phyloP scores from a whole-genome alignment of 495 filamentous ascomycete species.

The Aeminium ludgeri region DNA sequence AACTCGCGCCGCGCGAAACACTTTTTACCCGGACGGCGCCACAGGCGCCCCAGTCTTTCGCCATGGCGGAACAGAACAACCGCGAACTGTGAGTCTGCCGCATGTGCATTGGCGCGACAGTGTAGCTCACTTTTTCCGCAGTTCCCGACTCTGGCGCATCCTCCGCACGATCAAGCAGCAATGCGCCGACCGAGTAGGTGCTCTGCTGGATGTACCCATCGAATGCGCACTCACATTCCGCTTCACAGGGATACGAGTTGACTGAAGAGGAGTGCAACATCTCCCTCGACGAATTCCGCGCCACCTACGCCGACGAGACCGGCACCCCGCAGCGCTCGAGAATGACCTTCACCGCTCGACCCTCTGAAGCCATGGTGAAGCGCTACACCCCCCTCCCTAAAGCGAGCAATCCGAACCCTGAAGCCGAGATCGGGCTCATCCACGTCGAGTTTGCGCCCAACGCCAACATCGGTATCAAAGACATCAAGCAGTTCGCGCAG shows the following conservation, averaged over 20 bases:
- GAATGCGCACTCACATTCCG: slow-evolving; percentile 11
- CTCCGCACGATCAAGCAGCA: slow-evolving; percentile 23
- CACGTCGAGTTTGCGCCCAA: slow-evolving; percentile 85
- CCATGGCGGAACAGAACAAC: slow-evolving; percentile 7
- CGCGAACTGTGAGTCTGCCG: slow-evolving; percentile 5
- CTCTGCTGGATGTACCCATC: not conserved
- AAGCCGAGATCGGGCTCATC: slow-evolving; percentile 65
- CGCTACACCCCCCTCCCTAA: slow-evolving; percentile 44
- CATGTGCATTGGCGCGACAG: not conserved
- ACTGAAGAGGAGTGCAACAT: slow-evolving; percentile 76
- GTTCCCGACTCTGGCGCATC: slow-evolving; percentile 19
- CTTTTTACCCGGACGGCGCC: no score
- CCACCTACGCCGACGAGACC: slow-evolving; percentile 45
- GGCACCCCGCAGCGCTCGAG: slow-evolving; percentile 61
- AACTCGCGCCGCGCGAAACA: no score
- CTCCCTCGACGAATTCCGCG: slow-evolving; percentile 55
- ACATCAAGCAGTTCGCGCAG: slow-evolving; percentile 77
- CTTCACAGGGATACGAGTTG: slow-evolving; percentile 68
- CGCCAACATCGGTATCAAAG: slow-evolving; percentile 64
- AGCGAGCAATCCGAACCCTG: slow-evolving; percentile 34
- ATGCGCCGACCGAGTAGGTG: slow-evolving; percentile 23
- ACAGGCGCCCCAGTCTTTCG: not conserved
- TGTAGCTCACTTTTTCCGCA: not conserved
- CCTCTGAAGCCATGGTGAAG: slow-evolving; percentile 62
- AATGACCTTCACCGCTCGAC: slow-evolving; percentile 74